A percentile compares a stretch with the other conserved stretches of the same genome.
Conservation (phyloP, 257 asterid species). For the Verbena officinalis region DNA sequence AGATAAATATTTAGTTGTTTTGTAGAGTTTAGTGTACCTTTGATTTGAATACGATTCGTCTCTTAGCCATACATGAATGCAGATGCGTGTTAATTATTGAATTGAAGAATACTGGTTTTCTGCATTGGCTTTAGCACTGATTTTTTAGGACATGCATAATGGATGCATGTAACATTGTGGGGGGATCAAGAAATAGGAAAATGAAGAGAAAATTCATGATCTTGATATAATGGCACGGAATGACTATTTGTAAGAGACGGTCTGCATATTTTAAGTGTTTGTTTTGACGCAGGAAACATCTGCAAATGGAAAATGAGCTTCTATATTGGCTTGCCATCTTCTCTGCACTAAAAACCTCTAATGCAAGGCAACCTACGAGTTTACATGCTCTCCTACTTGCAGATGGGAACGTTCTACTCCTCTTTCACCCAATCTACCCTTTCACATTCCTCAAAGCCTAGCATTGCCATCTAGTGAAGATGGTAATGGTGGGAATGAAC, state of each 20-base stretch:
- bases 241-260: slow-evolving; percentile 35
- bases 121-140: slow-evolving; percentile 13
- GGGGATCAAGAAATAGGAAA: not conserved
- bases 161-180: not conserved
- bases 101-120: not conserved
- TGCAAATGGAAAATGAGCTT: slow-evolving; percentile 65
- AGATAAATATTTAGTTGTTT: not conserved
- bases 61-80: not conserved
- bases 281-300: slow-evolving; percentile 90
- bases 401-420: slow-evolving; percentile 69
- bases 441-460: slow-evolving; percentile 55
- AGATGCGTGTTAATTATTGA: slow-evolving; percentile 5
- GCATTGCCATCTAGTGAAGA: slow-evolving; percentile 61
- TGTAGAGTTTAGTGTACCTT: not conserved
- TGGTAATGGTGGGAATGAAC: slow-evolving; percentile 53
- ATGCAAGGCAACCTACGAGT: slow-evolving; percentile 69
- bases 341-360: slow-evolving; percentile 66
- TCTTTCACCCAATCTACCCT: slow-evolving; percentile 53
- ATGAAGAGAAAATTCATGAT: slow-evolving; percentile 5
- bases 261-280: slow-evolving; percentile 62
- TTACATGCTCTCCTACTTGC: slow-evolving; percentile 71
- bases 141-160: slow-evolving; percentile 8
- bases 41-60: not conserved
- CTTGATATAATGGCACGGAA: slow-evolving; percentile 24
- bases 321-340: slow-evolving; percentile 68